phyloP scores from a whole-genome alignment of 768 basidiomycete genomes.

The Tricholoma hemisulphureum region DNA sequence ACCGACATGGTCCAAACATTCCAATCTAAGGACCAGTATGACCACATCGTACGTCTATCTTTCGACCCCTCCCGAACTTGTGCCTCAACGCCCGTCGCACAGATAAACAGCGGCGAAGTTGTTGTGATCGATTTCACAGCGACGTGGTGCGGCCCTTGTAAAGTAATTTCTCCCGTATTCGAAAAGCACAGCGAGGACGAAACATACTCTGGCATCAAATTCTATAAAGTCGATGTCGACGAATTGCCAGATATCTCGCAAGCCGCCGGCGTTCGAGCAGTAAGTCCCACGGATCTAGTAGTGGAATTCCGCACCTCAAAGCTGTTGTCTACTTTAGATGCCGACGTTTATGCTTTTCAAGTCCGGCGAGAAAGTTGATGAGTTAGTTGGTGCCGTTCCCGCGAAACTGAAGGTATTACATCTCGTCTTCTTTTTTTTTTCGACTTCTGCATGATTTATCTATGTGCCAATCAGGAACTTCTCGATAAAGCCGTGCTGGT shows the following conservation, averaged over 20 bases:
- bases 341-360: constrained; percentile 30
- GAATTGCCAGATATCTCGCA: constrained; percentile 48
- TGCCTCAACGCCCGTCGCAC: not conserved
- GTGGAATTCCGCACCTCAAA: not conserved
- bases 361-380: constrained; percentile 25
- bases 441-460: not conserved
- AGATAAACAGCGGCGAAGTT: constrained; percentile 48
- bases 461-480: not conserved
- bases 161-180: constrained; percentile 61
- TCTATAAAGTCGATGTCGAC: constrained; percentile 79
- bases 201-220: constrained; percentile 40
- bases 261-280: constrained; percentile 62
- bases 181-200: constrained; percentile 47
- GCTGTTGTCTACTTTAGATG: constrained; percentile 30
- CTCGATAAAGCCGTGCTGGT: not conserved
- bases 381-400: constrained; percentile 41
- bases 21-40: constrained; percentile 38
- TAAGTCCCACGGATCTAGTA: constrained; percentile 31
- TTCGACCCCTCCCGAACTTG: not conserved
- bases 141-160: constrained; percentile 75
- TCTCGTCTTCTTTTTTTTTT: constrained; percentile 2
- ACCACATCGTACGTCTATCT: constrained; percentile 39
- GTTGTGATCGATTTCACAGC: constrained; percentile 75
- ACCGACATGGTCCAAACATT: constrained; percentile 41
- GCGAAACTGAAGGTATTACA: constrained; percentile 26